These are phyloP conservation scores for Acorus calamus DNA, from an alignment of 106 monocot genomes.

Conservation along the genomic window DNA sequence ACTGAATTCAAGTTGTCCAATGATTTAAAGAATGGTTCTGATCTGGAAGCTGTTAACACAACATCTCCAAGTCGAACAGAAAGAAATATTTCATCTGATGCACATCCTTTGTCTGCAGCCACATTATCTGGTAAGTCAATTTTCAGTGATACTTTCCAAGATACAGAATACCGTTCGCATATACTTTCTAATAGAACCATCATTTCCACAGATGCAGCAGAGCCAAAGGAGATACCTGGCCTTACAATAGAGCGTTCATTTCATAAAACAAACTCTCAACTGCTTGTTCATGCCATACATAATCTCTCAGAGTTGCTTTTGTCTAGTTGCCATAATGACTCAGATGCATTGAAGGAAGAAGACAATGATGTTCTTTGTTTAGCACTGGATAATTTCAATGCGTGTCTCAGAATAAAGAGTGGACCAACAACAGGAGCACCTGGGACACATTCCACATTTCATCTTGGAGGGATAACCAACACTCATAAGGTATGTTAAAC, in stretches of 20 bases:
- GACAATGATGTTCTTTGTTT: constrained; percentile 19
- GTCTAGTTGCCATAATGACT: constrained; percentile 1
- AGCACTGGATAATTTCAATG: constrained; percentile 20
- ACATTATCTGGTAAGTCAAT: background rate
- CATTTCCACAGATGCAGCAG: background rate
- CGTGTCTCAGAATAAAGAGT: background rate
- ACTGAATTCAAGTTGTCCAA: background rate
- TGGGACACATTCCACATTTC: too few relatives aligned
- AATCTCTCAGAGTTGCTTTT: constrained; percentile 18
- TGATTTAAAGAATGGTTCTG: constrained; percentile 2
- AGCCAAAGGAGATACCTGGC: background rate
- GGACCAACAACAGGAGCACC: too few relatives aligned
- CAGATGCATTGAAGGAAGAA: constrained; percentile 9
- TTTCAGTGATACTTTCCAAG: background rate
- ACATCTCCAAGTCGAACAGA: constrained; percentile 8
- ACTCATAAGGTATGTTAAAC: too few relatives aligned
- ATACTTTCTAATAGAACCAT: too few relatives aligned
- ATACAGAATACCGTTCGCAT: too few relatives aligned
- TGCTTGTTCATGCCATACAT: constrained; percentile 35
- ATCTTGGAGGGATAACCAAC: too few relatives aligned
- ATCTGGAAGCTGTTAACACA: constrained; percentile 1
- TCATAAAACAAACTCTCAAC: constrained; percentile 4
- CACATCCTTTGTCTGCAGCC: constrained; percentile 2
- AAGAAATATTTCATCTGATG: background rate
- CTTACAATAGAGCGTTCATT: constrained; percentile 1